A percentile compares a stretch with the other conserved stretches of the same genome.
These are phyloP conservation scores for Exophiala aquamarina DNA, from an alignment of 2,329 filamentous ascomycete species.

Conservation along the genomic window DNA sequence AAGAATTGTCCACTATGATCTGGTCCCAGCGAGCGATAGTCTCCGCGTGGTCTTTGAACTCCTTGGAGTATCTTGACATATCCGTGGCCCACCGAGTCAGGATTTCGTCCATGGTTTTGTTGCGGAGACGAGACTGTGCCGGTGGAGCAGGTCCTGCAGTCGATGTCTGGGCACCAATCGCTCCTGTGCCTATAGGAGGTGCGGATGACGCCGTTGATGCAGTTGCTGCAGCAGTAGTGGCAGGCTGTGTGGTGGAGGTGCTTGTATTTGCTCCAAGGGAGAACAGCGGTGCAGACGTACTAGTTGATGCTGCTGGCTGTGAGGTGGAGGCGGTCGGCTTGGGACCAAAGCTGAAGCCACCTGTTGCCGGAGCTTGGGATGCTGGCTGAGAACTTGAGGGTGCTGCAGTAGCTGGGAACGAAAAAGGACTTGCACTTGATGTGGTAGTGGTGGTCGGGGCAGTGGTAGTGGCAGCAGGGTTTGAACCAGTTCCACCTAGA, in stretches of 20 bases:
- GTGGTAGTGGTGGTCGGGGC: conserved; percentile 33
- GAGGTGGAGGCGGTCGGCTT: conserved; percentile 29
- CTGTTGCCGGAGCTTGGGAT: conserved; percentile 17
- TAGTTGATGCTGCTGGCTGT: conserved; percentile 34
- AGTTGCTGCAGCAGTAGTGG: conserved; percentile 15
- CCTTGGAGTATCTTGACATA: conserved; percentile 92
- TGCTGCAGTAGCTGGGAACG: conserved; percentile 29
- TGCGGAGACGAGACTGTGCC: conserved; percentile 82
- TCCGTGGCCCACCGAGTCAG: conserved; percentile 96
- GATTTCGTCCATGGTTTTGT: conserved; percentile 99
- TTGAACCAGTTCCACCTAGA: conserved; percentile 23
- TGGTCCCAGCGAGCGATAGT: conserved; percentile 90
- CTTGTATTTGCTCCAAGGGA: conserved; percentile 1
- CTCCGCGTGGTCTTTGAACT: conserved; percentile 86
- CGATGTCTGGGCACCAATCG: conserved; percentile 60
- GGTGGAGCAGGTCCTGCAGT: conserved; percentile 79
- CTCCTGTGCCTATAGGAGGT: background rate
- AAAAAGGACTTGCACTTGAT: conserved; percentile 27
- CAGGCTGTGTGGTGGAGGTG: conserved; percentile 14
- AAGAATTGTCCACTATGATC: conserved; percentile 86
- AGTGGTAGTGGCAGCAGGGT: conserved; percentile 31
- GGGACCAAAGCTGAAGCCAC: conserved; percentile 26
- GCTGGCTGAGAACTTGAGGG: conserved; percentile 28
- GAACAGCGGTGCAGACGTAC: conserved; percentile 33
- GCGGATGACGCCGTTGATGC: conserved; percentile 10